phyloP scores from a whole-genome alignment of 2,329 filamentous ascomycete genomes.

The Trichoderma polysporum region DNA sequence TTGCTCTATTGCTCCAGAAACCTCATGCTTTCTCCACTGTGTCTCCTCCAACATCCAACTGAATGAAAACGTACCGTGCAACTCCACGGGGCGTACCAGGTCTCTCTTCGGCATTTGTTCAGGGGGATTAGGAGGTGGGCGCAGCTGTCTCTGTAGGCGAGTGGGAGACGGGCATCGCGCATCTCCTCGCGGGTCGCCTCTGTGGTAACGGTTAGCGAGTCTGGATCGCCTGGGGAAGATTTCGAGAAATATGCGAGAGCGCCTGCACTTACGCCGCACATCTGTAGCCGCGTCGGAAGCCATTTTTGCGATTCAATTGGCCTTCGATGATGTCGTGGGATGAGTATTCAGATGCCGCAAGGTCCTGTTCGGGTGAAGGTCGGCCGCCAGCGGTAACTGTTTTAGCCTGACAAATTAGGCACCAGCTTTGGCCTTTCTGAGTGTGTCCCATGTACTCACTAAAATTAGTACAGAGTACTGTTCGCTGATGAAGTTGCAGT shows the following conservation, averaged over 20 bases:
- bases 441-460: no score
- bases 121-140: constrained; percentile 92
- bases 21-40: not conserved
- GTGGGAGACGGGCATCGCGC: constrained; percentile 82
- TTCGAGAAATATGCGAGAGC: fast-evolving
- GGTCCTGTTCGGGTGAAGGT: constrained; percentile 15
- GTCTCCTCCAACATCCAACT: not conserved
- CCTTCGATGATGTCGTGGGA: constrained; percentile 25
- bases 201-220: constrained; percentile 34
- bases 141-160: constrained; percentile 94
- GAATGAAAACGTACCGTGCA: constrained; percentile 69
- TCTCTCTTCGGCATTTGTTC: constrained; percentile 88
- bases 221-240: not conserved
- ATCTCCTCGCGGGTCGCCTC: constrained; percentile 87
- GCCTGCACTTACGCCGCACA: constrained; percentile 39
- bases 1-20: not conserved
- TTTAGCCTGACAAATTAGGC: constrained; percentile 13
- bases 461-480: not conserved
- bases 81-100: constrained; percentile 97
- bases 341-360: constrained; percentile 13
- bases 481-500: not conserved
- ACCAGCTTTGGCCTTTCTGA: not conserved
- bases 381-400: not conserved
- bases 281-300: constrained; percentile 39
- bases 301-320: constrained; percentile 41